Base-by-base conservation (phyloP, 2,329 filamentous ascomycete genomes). In the Chlorencoelia australis region DNA sequence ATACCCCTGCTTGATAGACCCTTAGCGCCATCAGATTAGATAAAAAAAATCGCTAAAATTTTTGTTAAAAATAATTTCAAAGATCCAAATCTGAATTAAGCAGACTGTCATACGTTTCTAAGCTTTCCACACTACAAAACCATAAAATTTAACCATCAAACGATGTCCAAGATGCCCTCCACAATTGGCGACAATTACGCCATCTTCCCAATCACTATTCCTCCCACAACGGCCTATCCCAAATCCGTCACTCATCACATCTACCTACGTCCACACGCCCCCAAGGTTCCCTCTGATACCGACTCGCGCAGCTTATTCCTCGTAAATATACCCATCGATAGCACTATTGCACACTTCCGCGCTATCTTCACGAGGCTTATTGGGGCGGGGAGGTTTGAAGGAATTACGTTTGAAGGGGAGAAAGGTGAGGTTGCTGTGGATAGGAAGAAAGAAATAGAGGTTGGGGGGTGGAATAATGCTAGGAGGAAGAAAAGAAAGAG, bases 251-350 rank as follows among this genome's bases (percentile, higher is more conserved):
- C 74, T 33, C 91, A 96, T 63, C 85, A 88, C 61, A 67, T 96
- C 52, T 94, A 94, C 63, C 63, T 96, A 37, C 84, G 85, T 47
- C 76, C 76, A 37, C 88, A 96, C 60, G 71, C 79, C 30, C 87
- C 89, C 42, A 85, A 82, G 61, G 71, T 83, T 26, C 76, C 83
- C 10, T 82, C 81, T 6, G 67, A 72, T 37, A 72, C 82, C 58
- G 82, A 89, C 50, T 65, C 75, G 11, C 79, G 88, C 49, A 87
- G 83, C 43, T 69, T 98, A 13, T 98, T 94, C 61, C 57, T 94
- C n/a, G 82, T 88, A 45, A 96, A 98, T 53, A 64, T 93, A 1
- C 91, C 91, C 5, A 68, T 81, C 44, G 88, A 95, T 55, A 79
- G 85, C 41, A 93, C 85, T 4, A 79, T 85, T 39, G 59, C 67